Base-by-base conservation (phyloP, 2,329 filamentous ascomycete genomes). In the Xylariaceae sp. region DNA sequence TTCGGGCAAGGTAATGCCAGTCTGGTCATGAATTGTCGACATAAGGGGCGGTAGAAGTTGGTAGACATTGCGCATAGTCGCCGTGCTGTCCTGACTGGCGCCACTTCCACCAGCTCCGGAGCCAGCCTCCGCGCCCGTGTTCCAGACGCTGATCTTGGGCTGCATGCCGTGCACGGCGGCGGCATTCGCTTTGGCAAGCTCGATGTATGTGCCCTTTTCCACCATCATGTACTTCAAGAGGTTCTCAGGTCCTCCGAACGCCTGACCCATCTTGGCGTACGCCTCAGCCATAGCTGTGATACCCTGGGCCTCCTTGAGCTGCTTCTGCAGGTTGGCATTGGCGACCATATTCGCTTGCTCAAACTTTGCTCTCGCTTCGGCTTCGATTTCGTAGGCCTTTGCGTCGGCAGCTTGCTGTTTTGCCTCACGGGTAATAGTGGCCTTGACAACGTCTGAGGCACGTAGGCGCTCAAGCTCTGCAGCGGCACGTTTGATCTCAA, bases 131-230 rank as follows among this genome's bases (percentile, higher is more conserved):
- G 76, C 73, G 39, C 90, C 90, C 7, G 91, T 96, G 71, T 91
- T 95, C 92, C 91, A 96, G 23, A 94, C 87, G 61, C 87, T 92
- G 77, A 96, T 95, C 87, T 96, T 96, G 63, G 92, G 92, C 73
- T 92, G 84, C 64, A 96, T 76, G 23, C 91, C 91, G 48, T 85
- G 81, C 70, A 96, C 85, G 28, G 90, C 91, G 28, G 81, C 73
- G 43, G 89, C 91, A 67, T 96, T 96, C 46, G 90, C 90, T 66
- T 88, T 82, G 56, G 91, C 91, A 46, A 96, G 83, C 66, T 87
- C 83, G 70, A 90, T 84, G 73, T 91, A 94, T 0, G 88, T 90
- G 65, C 88, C 88, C 73, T 88, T 88, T 77, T 93, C 88, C 70
- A 96, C 86, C 92, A 96, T 96, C 76, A 94, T 83, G 79, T 90